Evolutionary conservation across 208 protist genomes (phyloP).

Genomic region (Blastocrithidia nonstop): DNA sequence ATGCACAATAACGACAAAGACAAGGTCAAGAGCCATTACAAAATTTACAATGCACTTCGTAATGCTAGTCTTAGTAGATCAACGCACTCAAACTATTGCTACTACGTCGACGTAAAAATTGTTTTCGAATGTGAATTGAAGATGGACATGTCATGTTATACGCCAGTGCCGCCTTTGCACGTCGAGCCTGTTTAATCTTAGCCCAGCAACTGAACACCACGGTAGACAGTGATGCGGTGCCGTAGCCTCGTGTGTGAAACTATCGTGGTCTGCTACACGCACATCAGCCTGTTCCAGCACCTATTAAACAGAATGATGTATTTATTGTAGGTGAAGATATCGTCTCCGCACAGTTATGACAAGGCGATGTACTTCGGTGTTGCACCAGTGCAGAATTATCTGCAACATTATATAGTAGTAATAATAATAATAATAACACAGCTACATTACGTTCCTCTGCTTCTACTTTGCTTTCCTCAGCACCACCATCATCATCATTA

Average conservation of each 20-base stretch:
- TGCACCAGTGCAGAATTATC: slow-evolving; percentile 28
- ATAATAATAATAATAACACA: slow-evolving; percentile 2
- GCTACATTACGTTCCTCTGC: background rate
- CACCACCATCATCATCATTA: slow-evolving; percentile 1
- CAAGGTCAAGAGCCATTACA: background rate
- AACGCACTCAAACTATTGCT: slow-evolving; percentile 6
- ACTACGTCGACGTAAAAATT: slow-evolving; percentile 28
- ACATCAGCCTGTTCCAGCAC: slow-evolving; percentile 17
- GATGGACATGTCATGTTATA: slow-evolving; percentile 52
- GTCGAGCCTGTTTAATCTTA: slow-evolving; percentile 48
- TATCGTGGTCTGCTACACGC: slow-evolving; percentile 42
- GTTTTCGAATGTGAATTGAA: slow-evolving; percentile 66
- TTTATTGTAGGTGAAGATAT: slow-evolving; percentile 44
- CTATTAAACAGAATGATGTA: slow-evolving; percentile 30
- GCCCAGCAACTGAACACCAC: slow-evolving; percentile 50
- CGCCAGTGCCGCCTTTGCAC: slow-evolving; percentile 53
- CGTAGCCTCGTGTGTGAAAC: slow-evolving; percentile 35
- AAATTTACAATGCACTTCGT: background rate
- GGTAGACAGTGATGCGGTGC: slow-evolving; percentile 34
- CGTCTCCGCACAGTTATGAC: slow-evolving; percentile 26
- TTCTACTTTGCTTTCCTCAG: background rate
- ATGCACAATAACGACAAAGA: slow-evolving; percentile 3
- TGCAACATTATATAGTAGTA: background rate
- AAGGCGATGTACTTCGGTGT: slow-evolving; percentile 61
- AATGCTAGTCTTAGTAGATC: slow-evolving; percentile 1